phyloP scores from a whole-genome alignment of 805 yeast genomes.

The Starmerella apis region DNA sequence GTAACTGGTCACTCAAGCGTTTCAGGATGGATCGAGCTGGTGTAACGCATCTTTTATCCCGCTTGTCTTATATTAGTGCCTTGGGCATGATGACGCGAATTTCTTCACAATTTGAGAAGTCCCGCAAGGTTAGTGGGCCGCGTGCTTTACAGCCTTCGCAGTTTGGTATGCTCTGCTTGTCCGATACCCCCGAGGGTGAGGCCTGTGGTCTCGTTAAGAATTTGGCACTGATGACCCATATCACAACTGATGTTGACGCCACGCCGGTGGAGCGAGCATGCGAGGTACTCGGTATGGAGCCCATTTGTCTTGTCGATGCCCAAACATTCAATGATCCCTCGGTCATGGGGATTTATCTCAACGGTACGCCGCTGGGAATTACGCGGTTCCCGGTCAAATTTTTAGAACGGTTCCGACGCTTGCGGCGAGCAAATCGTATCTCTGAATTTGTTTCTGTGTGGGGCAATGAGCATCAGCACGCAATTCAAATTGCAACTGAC shows the following conservation, averaged over 20 bases:
- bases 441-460: slow-evolving; percentile 88
- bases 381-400: slow-evolving; percentile 80
- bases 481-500: slow-evolving; percentile 96
- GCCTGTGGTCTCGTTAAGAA: slow-evolving; percentile 98
- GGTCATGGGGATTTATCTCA: slow-evolving; percentile 77
- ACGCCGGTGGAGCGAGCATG: slow-evolving; percentile 72
- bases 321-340: slow-evolving; percentile 65
- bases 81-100: slow-evolving; percentile 99
- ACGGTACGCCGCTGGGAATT: slow-evolving; percentile 89
- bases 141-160: slow-evolving; percentile 98
- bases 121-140: slow-evolving; percentile 96
- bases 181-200: slow-evolving; percentile 99
- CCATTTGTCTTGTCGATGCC: slow-evolving; percentile 68
- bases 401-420: slow-evolving; percentile 61
- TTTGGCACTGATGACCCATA: slow-evolving; percentile 95
- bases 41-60: slow-evolving; percentile 89
- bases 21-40: slow-evolving; percentile 99
- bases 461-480: slow-evolving; percentile 76
- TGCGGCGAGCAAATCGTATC: slow-evolving; percentile 75
- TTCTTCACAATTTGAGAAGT: slow-evolving; percentile 96
- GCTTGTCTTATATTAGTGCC: slow-evolving; percentile 87
- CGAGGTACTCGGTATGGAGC: slow-evolving; percentile 78
- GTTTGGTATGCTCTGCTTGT: slow-evolving; percentile 96
- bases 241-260: slow-evolving; percentile 96
- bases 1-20: slow-evolving; percentile 97